Percentiles rank a stretch among this genome's conserved stretches.
Evolutionary conservation across 140 eudicot species (phyloP).

Genomic region (Stevia rebaudiana): DNA sequence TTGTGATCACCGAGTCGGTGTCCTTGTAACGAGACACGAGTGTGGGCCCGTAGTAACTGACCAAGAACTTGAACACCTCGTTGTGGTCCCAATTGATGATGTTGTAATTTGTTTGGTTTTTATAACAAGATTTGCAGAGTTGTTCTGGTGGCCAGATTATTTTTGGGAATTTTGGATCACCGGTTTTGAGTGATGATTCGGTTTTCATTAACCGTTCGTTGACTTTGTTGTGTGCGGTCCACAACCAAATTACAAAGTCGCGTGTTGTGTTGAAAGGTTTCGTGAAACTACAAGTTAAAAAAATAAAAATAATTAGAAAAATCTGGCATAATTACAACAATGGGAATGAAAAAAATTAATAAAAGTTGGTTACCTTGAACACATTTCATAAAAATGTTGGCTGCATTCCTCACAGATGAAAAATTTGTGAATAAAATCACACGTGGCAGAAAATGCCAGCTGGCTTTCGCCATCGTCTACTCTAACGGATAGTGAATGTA

Average conservation of each 20-base stretch:
- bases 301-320: not conserved
- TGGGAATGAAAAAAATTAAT: not conserved
- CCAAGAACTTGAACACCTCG: constrained; percentile 67
- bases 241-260: constrained; percentile 71
- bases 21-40: constrained; percentile 44
- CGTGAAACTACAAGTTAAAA: constrained; percentile 41
- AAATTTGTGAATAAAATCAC: constrained; percentile 76
- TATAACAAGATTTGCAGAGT: constrained; percentile 72
- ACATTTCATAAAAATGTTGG: constrained; percentile 72
- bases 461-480: constrained; percentile 87
- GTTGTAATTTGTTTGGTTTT: constrained; percentile 23
- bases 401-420: constrained; percentile 85
- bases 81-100: constrained; percentile 52
- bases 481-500: constrained; percentile 92
- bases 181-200: constrained; percentile 52
- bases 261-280: constrained; percentile 63
- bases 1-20: constrained; percentile 30
- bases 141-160: constrained; percentile 68
- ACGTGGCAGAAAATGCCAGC: constrained; percentile 59
- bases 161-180: constrained; percentile 81
- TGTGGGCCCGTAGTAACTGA: constrained; percentile 57
- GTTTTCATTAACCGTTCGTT: constrained; percentile 61
- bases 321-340: not conserved
- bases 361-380: constrained; percentile 54
- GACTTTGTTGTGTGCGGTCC: constrained; percentile 81